Evolutionary conservation across 2,329 filamentous ascomycete species (phyloP).

Genomic region (Spiromastix sp.): DNA sequence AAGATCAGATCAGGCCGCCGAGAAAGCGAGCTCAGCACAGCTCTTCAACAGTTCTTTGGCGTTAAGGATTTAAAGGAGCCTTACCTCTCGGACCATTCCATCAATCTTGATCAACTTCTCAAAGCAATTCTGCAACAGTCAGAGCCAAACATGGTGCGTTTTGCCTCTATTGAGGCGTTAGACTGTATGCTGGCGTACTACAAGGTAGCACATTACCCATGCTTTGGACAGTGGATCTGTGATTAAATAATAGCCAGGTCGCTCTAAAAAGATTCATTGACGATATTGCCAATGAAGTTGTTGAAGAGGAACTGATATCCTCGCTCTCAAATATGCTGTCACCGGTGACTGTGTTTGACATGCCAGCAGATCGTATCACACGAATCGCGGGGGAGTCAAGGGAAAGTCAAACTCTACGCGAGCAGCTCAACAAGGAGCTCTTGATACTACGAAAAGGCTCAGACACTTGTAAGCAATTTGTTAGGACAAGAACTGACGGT

Average conservation of each 20-base stretch:
- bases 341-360: slow-evolving; percentile 15
- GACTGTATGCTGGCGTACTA: slow-evolving; percentile 38
- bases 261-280: slow-evolving; percentile 32
- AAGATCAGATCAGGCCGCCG: slow-evolving; percentile 10
- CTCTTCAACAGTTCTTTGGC: neutral
- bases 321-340: slow-evolving; percentile 20
- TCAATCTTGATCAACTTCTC: slow-evolving; percentile 3
- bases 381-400: slow-evolving; percentile 17
- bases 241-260: too few relatives aligned
- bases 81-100: too few relatives aligned
- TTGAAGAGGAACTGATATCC: slow-evolving; percentile 25
- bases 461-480: too few relatives aligned
- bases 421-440: too few relatives aligned
- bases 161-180: slow-evolving; percentile 28
- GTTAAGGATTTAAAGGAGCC: too few relatives aligned
- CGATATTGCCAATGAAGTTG: slow-evolving; percentile 27
- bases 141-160: slow-evolving; percentile 27
- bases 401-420: too few relatives aligned
- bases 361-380: slow-evolving; percentile 13
- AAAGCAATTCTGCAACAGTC: slow-evolving; percentile 6
- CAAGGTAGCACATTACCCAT: too few relatives aligned
- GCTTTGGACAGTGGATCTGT: too few relatives aligned
- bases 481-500: too few relatives aligned
- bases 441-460: too few relatives aligned
- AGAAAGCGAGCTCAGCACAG: neutral